phyloP scores from a whole-genome alignment of 305 asterid genomes.

The Fraxinus dipetala region DNA sequence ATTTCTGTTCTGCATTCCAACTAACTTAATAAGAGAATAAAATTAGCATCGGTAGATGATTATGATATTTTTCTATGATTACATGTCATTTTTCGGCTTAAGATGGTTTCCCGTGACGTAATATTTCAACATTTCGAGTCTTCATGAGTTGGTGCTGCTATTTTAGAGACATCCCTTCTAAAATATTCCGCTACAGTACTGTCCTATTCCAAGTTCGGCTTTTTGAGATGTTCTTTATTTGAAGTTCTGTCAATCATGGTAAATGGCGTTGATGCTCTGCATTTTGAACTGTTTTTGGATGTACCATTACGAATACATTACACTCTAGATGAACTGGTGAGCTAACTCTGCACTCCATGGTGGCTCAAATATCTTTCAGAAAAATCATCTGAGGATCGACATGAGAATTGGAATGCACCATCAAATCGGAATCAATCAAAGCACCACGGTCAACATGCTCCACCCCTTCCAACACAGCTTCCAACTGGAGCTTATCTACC shows the following conservation, averaged over 20 bases:
- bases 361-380: constrained; percentile 38
- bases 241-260: constrained; percentile 8
- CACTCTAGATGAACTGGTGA: constrained; percentile 16
- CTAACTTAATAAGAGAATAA: neutral
- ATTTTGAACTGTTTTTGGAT: constrained; percentile 7
- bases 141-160: neutral
- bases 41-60: neutral
- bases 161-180: neutral
- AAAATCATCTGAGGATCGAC: constrained; percentile 33
- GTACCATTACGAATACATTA: neutral
- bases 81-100: neutral
- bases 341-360: constrained; percentile 23
- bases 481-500: constrained; percentile 94
- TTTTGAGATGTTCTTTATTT: neutral
- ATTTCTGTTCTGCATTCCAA: neutral
- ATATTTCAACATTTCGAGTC: neutral
- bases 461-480: constrained; percentile 79
- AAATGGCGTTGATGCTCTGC: constrained; percentile 18
- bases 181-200: neutral
- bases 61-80: neutral
- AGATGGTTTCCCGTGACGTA: neutral
- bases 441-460: constrained; percentile 49
- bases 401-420: constrained; percentile 42
- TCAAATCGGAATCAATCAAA: constrained; percentile 53
- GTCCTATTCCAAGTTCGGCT: neutral